Conservation (phyloP, 108 stramenopile genomes). For the Fragilaria crotonensis region DNA sequence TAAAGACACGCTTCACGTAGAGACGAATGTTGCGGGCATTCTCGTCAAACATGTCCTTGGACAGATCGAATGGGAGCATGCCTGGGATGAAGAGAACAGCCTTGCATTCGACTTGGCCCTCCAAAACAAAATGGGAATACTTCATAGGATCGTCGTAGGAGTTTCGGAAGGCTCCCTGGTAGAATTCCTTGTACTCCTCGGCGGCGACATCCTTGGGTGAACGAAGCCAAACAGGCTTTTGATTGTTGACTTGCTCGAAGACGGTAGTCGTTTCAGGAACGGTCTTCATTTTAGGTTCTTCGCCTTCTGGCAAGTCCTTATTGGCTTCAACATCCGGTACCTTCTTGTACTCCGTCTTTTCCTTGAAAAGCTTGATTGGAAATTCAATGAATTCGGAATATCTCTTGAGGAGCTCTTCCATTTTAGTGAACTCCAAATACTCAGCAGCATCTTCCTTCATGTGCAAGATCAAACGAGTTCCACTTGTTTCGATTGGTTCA, state of each 20-base stretch:
- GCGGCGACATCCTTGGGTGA: constrained; percentile 83
- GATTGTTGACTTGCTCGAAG: constrained; percentile 90
- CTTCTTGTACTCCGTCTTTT: constrained; percentile 91
- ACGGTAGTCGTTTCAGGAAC: constrained; percentile 80
- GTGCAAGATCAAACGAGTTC: constrained; percentile 80
- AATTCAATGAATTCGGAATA: constrained; percentile 97
- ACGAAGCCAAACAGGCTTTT: constrained; percentile 97
- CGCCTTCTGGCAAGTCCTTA: constrained; percentile 72
- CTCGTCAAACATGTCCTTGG: constrained; percentile 96
- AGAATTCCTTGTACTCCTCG: constrained; percentile 94
- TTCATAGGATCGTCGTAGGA: constrained; percentile 88
- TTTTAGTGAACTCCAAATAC: constrained; percentile 66
- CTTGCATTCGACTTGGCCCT: constrained; percentile 98
- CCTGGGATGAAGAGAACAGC: constrained; percentile 92
- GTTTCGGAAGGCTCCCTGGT: constrained; percentile 87
- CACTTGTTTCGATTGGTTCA: constrained; percentile 51
- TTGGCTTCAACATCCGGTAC: constrained; percentile 94
- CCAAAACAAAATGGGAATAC: constrained; percentile 90
- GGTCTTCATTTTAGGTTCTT: constrained; percentile 93
- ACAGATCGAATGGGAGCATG: constrained; percentile 92
- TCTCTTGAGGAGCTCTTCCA: constrained; percentile 71
- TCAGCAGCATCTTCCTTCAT: constrained; percentile 82
- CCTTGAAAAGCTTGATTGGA: constrained; percentile 92
- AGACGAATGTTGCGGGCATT: constrained; percentile 85
- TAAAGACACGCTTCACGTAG: constrained; percentile 98